Base-by-base conservation (phyloP, 306 rosid genomes). In the Lathyrus sativus region DNA sequence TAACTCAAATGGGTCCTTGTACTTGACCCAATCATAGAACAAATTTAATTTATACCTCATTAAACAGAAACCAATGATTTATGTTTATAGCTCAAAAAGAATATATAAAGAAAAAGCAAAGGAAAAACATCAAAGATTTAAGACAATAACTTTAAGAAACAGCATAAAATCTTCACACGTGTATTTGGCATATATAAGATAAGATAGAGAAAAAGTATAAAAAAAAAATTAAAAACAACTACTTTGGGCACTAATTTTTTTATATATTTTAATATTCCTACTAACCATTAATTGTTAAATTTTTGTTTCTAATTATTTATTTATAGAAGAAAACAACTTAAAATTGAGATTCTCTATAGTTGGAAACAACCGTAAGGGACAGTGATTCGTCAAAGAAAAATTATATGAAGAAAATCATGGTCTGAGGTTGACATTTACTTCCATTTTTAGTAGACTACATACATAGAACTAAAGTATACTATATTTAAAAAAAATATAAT, bases 21-120 rank as follows among this genome's bases (percentile, higher is more conserved):
- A 81, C 72, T 68, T 72, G 81, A 78, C 54, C 72, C 66, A 74
- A 41, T 79, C 74, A 57, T 60, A 29, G 43, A 67, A 54, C 68
- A 74, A 53, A 79, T 68, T 68, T 15, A 53, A 79, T 62, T 68
- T 15, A 79, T 62, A 53, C 67, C 64, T 55, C 50, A 68, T 19
- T 68, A 71, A 72, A 53, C 68, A 71, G 28, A 62, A 56, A 71
- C 43, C 48, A 71, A 14, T 7, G 43, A n/a, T 50, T 67, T 68
- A 56, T 17, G 55, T 15, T 76, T 64, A 19, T 19, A 5, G 60
- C 64, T 28, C 69, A 64, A 64, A 64, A 48, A 35, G 60, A 72
- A 60, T 9, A 50, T 19, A 19, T 19, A 45, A 49, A 38, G 9
- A 38, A 24, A 39, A 26, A 15, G 10, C 18, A 61, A 46, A 22